Evolutionary conservation across 176 grass and related monocot genomes (phyloP).

Genomic region (Zizania latifolia): DNA sequence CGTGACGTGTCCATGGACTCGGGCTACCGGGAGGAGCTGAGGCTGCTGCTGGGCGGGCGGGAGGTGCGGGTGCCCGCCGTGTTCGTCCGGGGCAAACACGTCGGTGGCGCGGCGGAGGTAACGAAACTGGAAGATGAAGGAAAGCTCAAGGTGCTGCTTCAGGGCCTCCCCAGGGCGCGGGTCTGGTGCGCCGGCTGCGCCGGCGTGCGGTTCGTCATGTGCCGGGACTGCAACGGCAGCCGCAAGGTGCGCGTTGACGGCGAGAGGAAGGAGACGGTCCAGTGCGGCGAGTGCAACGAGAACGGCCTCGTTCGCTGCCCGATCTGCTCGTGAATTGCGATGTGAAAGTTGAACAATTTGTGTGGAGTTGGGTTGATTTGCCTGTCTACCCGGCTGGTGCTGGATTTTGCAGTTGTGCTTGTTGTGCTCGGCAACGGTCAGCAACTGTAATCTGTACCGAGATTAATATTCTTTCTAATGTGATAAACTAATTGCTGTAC

Average conservation of each 20-base stretch:
- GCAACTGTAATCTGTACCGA: constrained; percentile 28
- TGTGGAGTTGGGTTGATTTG: constrained; percentile 49
- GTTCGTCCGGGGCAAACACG: constrained; percentile 66
- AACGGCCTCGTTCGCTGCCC: constrained; percentile 91
- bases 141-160: constrained; percentile 55
- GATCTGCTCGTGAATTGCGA: constrained; percentile 49
- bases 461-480: constrained; percentile 25
- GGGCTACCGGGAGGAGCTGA: constrained; percentile 87
- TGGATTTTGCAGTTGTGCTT: constrained; percentile 12
- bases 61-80: constrained; percentile 68
- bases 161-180: constrained; percentile 66
- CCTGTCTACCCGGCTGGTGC: constrained; percentile 44
- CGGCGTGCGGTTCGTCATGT: constrained; percentile 89
- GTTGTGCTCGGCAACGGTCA: constrained; percentile 37
- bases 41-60: constrained; percentile 54
- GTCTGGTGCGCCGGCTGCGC: constrained; percentile 79
- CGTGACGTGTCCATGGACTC: constrained; percentile 99
- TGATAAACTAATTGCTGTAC: constrained; percentile 14
- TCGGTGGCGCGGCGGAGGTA: constrained; percentile 72
- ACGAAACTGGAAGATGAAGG: constrained; percentile 79
- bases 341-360: neutral
- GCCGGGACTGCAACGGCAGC: constrained; percentile 88
- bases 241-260: constrained; percentile 79
- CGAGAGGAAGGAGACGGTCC: constrained; percentile 46
- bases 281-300: constrained; percentile 85